phyloP scores from a whole-genome alignment of 306 rosid genomes.

The Hippophae gyantsensis region DNA sequence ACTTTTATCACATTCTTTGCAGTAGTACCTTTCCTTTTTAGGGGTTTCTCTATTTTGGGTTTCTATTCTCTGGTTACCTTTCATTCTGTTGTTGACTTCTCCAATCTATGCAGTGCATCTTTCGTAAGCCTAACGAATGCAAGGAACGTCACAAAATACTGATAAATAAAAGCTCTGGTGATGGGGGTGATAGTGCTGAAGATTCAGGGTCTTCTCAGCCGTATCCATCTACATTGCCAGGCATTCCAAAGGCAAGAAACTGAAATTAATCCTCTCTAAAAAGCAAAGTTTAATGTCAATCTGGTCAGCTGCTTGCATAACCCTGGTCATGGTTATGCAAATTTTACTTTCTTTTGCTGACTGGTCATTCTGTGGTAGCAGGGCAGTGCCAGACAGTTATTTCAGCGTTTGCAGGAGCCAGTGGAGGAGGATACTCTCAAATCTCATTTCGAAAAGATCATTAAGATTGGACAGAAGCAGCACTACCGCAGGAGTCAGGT shows the following conservation, averaged over 20 bases:
- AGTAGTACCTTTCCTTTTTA: not conserved
- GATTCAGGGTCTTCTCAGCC: conserved; percentile 99
- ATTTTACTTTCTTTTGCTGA: conserved; percentile 19
- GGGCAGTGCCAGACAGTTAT: conserved; percentile 99
- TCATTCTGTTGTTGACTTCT: conserved; percentile 10
- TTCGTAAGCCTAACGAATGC: conserved; percentile 92
- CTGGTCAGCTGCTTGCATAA: conserved; percentile 3
- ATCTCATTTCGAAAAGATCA: conserved; percentile 88
- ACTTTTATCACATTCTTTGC: too few relatives aligned
- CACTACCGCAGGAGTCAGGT: conserved; percentile 79
- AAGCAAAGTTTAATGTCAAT: conserved; percentile 1
- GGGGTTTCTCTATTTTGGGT: not conserved
- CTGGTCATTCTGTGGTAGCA: conserved; percentile 32
- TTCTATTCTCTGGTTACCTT: conserved; percentile 5
- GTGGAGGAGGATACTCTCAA: conserved; percentile 91
- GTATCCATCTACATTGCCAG: conserved; percentile 92
- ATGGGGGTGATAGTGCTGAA: conserved; percentile 98
- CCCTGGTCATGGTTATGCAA: conserved; percentile 6
- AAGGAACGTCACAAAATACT: conserved; percentile 89
- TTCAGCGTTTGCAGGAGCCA: conserved; percentile 92
- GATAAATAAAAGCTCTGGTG: conserved; percentile 82
- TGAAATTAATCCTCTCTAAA: conserved; percentile 3
- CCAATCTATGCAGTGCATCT: conserved; percentile 57
- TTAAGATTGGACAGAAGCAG: conserved; percentile 82
- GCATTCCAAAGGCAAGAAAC: conserved; percentile 89